Percentiles rank a stretch among this genome's conserved stretches.
These are phyloP conservation scores for Hypomontagnella monticulosa DNA, from an alignment of 495 filamentous ascomycete species.

Conservation along the genomic window DNA sequence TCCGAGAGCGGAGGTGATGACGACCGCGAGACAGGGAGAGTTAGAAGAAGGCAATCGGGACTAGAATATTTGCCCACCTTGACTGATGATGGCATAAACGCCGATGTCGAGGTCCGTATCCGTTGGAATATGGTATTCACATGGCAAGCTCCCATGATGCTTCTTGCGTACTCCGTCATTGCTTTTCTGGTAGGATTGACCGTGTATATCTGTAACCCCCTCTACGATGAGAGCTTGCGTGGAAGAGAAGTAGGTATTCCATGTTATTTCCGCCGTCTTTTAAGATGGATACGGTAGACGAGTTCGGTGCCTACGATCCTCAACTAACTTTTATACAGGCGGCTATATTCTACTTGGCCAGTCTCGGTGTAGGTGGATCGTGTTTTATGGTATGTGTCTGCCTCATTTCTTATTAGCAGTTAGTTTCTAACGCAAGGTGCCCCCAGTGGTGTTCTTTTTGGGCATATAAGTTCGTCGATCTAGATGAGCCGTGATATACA, in stretches of 20 bases:
- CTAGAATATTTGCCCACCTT: background rate
- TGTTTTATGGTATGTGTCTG: conserved; percentile 30
- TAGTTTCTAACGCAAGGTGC: background rate
- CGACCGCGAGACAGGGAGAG: conserved; percentile 2
- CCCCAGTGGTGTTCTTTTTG: conserved; percentile 42
- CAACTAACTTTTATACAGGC: conserved; percentile 21
- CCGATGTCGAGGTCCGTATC: conserved; percentile 5
- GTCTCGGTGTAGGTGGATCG: conserved; percentile 19
- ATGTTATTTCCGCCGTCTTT: background rate
- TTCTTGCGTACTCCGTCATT: conserved; percentile 43
- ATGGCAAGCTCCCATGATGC: conserved; percentile 48
- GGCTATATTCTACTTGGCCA: conserved; percentile 41
- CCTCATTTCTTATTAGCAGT: background rate
- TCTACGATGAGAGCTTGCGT: conserved; percentile 13
- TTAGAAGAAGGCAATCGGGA: background rate
- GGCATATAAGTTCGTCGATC: conserved; percentile 44
- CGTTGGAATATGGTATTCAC: conserved; percentile 46
- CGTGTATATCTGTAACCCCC: conserved; percentile 43
- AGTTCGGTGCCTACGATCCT: too few relatives aligned
- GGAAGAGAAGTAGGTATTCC: conserved; percentile 15
- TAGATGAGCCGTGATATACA: conserved; percentile 25
- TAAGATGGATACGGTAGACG: background rate
- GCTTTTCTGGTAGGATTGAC: conserved; percentile 44
- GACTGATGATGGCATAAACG: background rate
- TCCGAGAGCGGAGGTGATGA: conserved; percentile 1